Evolutionary conservation across 495 filamentous ascomycete species (phyloP), one percentile per base, ranked within the genome.

Genomic region (Cercophora sp.): DNA sequence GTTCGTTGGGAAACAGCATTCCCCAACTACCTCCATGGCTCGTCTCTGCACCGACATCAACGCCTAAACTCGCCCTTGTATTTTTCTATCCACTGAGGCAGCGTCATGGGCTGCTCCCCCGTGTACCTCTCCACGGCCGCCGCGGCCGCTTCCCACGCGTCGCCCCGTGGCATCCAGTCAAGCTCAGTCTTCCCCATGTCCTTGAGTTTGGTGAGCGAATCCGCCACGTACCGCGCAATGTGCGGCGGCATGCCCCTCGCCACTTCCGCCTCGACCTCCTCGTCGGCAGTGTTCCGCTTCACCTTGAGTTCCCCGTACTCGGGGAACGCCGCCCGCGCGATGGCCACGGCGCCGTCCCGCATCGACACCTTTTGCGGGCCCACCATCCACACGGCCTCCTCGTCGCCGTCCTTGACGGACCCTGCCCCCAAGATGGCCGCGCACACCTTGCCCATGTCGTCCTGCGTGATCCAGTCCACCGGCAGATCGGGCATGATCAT

Each of bases 391-490:
- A 48, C 45, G 8, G 45, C 45, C 31, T 48, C 29, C 5, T 48
- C 45, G 26, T 48, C 13, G 8, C 31, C 45, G 8, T 34, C 18
- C 45, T 48, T 48, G n/a, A n/a, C n/a, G 6, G 29, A 8, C 18
- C 44, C 35, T 5, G 11, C 13, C 24, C 26, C 44, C 16, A 48
- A 24, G 8, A 55, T 15, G 8, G 9, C 35, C 25, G 42, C 52
- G n/a, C 15, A 4, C 19, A 49, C 52, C 26, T 16, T 40, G 34
- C 52, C 52, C 8, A 55, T 55, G 25, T 55, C 52, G 9, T 16
- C 45, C 27, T 43, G 44, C 35, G 52, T 10, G 23, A 55, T 55
- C 44, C 44, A 55, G 16, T 55, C 52, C 29, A 49, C 34, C 13
- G 8, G 15, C 4, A 39, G 10, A 8, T 49, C 34, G 5, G 52